Base-by-base conservation (phyloP, 2,329 filamentous ascomycete genomes). In the Juglanconis oblonga region DNA sequence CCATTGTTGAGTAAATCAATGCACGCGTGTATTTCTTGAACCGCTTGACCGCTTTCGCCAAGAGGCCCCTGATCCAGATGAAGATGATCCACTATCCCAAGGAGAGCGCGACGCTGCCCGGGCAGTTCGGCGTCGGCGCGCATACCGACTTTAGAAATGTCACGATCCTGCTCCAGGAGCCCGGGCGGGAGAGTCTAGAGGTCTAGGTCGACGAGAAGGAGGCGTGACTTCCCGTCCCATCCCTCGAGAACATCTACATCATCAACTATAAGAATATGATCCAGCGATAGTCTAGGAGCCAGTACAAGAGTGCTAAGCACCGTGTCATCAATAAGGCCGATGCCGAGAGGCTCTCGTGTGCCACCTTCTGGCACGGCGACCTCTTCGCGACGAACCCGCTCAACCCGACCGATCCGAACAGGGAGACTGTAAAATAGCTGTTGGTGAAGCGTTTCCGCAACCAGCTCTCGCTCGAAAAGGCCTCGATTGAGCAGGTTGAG, bases 121-220 rank as follows among this genome's bases (percentile, higher is more conserved):
- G 64, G 9, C 65, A 67, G 14, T 65, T 55, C 40, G 64, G 66
- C 31, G 59, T 65, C 67, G 71, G 65, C 4, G 64, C 64, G 1
- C 68, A 71, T 33, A 68, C 55, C 4, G 68, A 71, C 60, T 69
- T 67, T 36, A 66, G 68, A 13, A 67, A 64, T 13, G 60, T 70
- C 31, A 67, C 67, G 3, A 44, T 67, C 24, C 56, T 71, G 33
- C 58, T 69, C 14, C 67, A 68, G 44, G 59, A 70, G 62, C 64
- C 66, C 8, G 67, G 62, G 3, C 65, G 62, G n/a, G 61, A 65
- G 5, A 68, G 65, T 10, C 60, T 71, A 9, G 67, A 70, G 49
- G 66, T 71, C 2, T 67, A 63, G 65, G 35, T 62, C 14, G 59
- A 65, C n/a, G 31, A 47, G 2, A 57, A 36, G 3, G 29, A 64